Evolutionary conservation across 305 asterid species (phyloP), one percentile per base, ranked within the genome.

Genomic region (Solanum hybrid): DNA sequence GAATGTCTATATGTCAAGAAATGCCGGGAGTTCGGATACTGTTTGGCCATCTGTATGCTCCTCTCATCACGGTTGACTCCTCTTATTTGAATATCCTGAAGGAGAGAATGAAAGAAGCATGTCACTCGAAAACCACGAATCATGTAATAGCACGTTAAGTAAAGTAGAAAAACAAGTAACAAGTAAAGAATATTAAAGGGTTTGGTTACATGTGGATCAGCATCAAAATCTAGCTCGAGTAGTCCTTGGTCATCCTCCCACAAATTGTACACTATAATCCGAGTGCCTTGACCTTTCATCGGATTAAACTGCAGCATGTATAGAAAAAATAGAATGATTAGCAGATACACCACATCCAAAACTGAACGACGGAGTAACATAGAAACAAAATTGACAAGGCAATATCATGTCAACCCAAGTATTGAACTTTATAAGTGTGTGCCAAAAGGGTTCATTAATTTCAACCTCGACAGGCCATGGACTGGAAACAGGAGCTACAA

Each of bases 241-340:
- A 91, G 92, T 79, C 98, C 99, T 92, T 96, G 95, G 75, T 98
- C 99, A 89, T 98, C 99, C 94, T 98, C 98, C 99, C 99, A 98
- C 88, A 98, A 94, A 93, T 96, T 98, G 95, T 95, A 98, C 88
- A 98, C 93, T 90, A 96, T 80, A 91, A 98, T 93, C 86, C 95
- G 95, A 51, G 99, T 98, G 45, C 99, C 99, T 38, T 93, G 98
- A 88, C 93, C 97, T 93, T 93, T 94, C 93, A 98, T 95, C 85
- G 91, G 92, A 92, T 95, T 88, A 90, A 96, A 98, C 99, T 97
- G 90, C 89, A 93, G 87, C 37, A 22, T 10, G 45, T 85, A 64
- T 4, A 32, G 51, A 60, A 56, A 64, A 60, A 71, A 85, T 60
- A 60, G 77, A 85, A 22, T 22, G 51, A n/a, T 32, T 85, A 85